Base-by-base conservation (phyloP, 2,329 filamentous ascomycete species). In the Pochonia chlamydosporia region DNA sequence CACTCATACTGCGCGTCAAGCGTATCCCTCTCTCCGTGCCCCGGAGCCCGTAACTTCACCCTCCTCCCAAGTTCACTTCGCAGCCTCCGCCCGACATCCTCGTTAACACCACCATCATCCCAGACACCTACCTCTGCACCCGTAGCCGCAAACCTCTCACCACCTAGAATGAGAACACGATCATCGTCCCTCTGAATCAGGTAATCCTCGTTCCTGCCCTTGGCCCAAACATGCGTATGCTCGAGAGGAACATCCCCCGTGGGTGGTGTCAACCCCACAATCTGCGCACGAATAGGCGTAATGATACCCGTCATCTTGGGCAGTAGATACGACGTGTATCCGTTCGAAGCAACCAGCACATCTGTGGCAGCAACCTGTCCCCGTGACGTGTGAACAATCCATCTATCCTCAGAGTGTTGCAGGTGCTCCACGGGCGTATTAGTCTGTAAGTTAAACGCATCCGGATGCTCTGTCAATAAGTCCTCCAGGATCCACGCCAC, bases 301-400 rank as follows among this genome's bases (percentile, higher is more conserved):
- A 95, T 85, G 8, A 90, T 73, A 53, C 83, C 79, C 8, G 78
- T 72, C 55, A 92, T 84, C 28, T 70, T 61, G 0, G 87, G 87
- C 2, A 92, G 68, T 4, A 96, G 73, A 50, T 83, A 76, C 1
- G 87, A 88, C 0, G 89, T 91, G 64, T 95, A 95, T 3, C 74
- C 91, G 60, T 96, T 96, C 1, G 86, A 92, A 4, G 88, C 85
- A 14, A 95, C 75, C 16, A 96, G 74, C 18, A 95, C 79, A 28
- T 78, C 74, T 11, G 70, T 67, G 1, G 89, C 74, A 0, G 62
- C 62, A 47, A 95, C 75, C 36, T 66, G 70, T n/a, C 89, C 90
- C 20, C 89, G 80, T 0, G 73, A 65, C 1, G 89, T 95, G 40
- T 81, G 70, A 1, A 89, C 68, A 1, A 73, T 71, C 81, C 86